Conservation (phyloP, 1,284 basidiomycete species). For the Hypsizygus ulmarius region DNA sequence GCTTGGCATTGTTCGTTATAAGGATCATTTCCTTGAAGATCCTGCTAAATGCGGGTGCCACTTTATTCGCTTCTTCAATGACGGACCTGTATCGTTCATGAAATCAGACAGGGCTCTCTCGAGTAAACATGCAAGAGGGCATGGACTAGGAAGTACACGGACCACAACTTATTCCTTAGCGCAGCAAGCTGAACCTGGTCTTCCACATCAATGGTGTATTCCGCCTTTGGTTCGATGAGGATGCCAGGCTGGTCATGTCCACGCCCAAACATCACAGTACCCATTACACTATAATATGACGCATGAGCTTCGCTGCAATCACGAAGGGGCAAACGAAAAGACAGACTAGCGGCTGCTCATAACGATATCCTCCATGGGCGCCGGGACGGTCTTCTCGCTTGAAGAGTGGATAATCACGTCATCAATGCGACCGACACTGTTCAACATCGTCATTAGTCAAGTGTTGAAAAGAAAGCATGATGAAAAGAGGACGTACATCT, state of each 20-base stretch:
- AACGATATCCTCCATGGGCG: constrained; percentile 35
- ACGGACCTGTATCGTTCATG: constrained; percentile 13
- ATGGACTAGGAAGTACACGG: constrained; percentile 7
- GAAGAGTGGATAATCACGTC: constrained; percentile 40
- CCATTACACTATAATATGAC: constrained; percentile 27
- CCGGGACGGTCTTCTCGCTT: constrained; percentile 40
- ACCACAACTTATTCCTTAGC: constrained; percentile 39
- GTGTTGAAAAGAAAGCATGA: background rate
- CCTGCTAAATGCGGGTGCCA: constrained; percentile 36
- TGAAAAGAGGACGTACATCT: constrained; percentile 30
- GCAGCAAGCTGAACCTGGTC: constrained; percentile 27
- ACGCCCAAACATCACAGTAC: constrained; percentile 39
- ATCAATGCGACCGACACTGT: constrained; percentile 32
- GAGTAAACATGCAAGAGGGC: background rate
- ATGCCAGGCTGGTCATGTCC: constrained; percentile 37
- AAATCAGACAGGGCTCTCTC: background rate
- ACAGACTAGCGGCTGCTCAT: constrained; percentile 25
- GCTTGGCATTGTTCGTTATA: constrained; percentile 29
- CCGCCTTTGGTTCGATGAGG: constrained; percentile 34
- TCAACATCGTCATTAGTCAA: background rate
- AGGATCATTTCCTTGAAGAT: constrained; percentile 44
- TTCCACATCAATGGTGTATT: constrained; percentile 25
- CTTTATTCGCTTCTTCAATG: constrained; percentile 41
- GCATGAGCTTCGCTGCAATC: background rate
- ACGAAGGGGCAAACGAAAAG: background rate